Conservation (phyloP, 148 eudicot species). For the Vaccinium vitisidaea region DNA sequence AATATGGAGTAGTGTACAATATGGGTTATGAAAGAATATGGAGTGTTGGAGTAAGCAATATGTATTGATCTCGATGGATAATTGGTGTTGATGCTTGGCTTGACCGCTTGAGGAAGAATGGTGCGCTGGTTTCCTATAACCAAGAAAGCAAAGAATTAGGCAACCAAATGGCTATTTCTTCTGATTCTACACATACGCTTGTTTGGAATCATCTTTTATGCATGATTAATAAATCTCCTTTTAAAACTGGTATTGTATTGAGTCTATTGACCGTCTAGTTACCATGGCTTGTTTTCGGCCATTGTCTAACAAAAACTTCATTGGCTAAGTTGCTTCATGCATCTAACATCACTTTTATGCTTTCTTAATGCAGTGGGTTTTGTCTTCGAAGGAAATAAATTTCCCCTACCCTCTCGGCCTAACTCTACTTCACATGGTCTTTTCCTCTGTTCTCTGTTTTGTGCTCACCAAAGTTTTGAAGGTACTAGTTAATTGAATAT, state of each 20-base stretch:
- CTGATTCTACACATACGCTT: background rate
- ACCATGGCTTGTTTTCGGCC: background rate
- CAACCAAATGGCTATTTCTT: background rate
- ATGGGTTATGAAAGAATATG: background rate
- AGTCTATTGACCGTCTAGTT: background rate
- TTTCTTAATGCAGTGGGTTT: conserved; percentile 84
- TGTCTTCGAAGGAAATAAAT: conserved; percentile 94
- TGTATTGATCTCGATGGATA: background rate
- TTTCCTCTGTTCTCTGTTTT: conserved; percentile 90
- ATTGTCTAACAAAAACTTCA: background rate
- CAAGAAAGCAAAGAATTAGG: background rate
- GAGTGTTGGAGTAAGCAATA: conserved; percentile 1
- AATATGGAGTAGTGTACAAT: background rate
- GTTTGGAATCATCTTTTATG: background rate
- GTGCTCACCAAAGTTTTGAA: conserved; percentile 82
- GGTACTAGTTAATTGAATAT: conserved; percentile 41
- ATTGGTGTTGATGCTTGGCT: background rate
- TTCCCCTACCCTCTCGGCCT: conserved; percentile 98
- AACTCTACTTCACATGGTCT: conserved; percentile 97
- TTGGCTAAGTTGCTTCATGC: background rate
- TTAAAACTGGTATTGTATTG: background rate
- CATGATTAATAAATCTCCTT: background rate
- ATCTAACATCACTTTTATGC: conserved; percentile 13
- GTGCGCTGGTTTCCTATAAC: background rate
- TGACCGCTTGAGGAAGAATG: conserved; percentile 10